Base-by-base conservation (phyloP, 1,139 yeast species). In the Debaryomyces sp. region DNA sequence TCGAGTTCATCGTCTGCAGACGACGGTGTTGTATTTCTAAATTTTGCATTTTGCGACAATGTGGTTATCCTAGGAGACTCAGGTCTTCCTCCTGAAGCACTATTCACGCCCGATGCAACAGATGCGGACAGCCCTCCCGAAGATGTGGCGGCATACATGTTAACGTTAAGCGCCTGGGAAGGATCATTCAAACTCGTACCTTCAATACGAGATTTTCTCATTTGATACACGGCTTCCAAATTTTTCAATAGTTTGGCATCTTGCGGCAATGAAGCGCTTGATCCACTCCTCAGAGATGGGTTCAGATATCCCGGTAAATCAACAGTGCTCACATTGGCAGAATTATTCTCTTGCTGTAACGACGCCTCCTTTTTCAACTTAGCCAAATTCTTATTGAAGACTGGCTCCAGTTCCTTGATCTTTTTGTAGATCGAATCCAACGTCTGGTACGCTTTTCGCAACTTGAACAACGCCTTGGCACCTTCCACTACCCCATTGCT, bases 391-490 rank as follows among this genome's bases (percentile, higher is more conserved):
- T 58, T 59, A 49, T 70, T 71, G 59, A 75, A 76, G 26, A 59
- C 43, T 1, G 73, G 68, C 45, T 69, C 76, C 70, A 67, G 71
- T 35, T 70, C 78, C 54, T 72, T 74, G 54, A 81, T 78, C 54
- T 68, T 74, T 57, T 75, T 80, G 64, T 88, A 80, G 23, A 92
- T 80, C 45, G 89, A 85, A 59, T 91, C 96, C 52, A 92, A 74
- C 21, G 89, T 85, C 60, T 89, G 94, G 66, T 91, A 92, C 1
- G 97, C 97, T 61, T 86, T 84, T 54, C 97, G 78, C 53, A 94
- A 76, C 67, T 90, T 90, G 64, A 86, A 80, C 51, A 92, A 74
- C 1, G 97, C 97, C 70, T 89, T 91, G 22, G 96, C 96, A 57
- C 91, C 81, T 63, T 92, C 97, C 46, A 76, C 67, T 67, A 76